Evolutionary conservation across 2,329 filamentous ascomycete genomes (phyloP), one percentile per base, ranked within the genome.

Genomic region (Whalleya microplaca): DNA sequence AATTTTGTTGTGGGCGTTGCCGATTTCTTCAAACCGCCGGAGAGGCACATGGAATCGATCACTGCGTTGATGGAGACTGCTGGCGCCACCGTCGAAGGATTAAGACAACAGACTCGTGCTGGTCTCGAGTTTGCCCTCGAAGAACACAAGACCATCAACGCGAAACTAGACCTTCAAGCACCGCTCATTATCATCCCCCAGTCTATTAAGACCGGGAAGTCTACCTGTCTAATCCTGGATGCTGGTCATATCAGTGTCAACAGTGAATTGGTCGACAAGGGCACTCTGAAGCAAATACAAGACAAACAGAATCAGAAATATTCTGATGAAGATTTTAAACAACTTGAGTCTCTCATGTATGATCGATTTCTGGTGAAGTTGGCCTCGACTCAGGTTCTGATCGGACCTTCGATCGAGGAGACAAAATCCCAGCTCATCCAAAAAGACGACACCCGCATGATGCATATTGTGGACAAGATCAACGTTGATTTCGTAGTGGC

Each of bases 1-100:
- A 91, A 88, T 62, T 96, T 98, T 64, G 82, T 98, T 0, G 87
- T 96, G 5, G 93, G 95, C 47, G 86, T 98, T 41, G 91, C 89
- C 51, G 92, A 92, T 65, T 99, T 99, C 78, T 99, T 99, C 79
- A 89, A 94, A 61, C 95, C 95, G 0, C 96, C 95, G 0, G 93
- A 97, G 72, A 84, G 93, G 48, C 96, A 99, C 71, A 97, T 99
- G 93, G 95, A 99, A 71, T 99, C 95, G 9, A 97, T 99, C 65
- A 90, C 87, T 12, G 96, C 95, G 1, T 81, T 99, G 53, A 91
- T 99, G 87, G 96, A 99, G 73, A 92, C 89, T 45, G 95, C 95
- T 4, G 93, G 95, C 21, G 94, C 94, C 1, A 99, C 95, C 0
- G 94, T 99, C 0, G 94, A 99, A 74, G 94, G 93, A 7, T 81